These are phyloP conservation scores for Fusarium musae DNA, from an alignment of 2,329 filamentous ascomycete species.

Conservation along the genomic window DNA sequence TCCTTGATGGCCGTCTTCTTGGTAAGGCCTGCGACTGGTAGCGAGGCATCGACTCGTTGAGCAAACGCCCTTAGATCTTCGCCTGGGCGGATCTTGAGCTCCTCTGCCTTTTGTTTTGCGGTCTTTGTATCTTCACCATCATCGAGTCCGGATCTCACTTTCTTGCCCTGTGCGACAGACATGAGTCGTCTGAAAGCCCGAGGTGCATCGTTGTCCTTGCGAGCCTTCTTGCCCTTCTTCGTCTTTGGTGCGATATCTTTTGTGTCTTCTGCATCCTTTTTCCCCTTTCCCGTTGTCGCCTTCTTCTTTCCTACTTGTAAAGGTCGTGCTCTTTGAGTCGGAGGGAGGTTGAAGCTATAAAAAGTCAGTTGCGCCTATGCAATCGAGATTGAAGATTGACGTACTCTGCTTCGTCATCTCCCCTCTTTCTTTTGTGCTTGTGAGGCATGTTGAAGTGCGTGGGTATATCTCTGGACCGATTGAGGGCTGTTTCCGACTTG, in stretches of 20 bases:
- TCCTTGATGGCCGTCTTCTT: constrained; percentile 67
- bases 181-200: constrained; percentile 89
- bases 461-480: fast-evolving
- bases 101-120: constrained; percentile 36
- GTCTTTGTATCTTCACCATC: constrained; percentile 64
- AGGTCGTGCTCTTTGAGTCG: constrained; percentile 60
- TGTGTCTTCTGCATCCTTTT: constrained; percentile 1
- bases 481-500: fast-evolving
- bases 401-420: constrained; percentile 55
- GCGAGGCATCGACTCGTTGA: constrained; percentile 82
- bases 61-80: constrained; percentile 86
- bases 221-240: constrained; percentile 58
- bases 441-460: constrained; percentile 73
- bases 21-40: constrained; percentile 79
- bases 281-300: constrained; percentile 41
- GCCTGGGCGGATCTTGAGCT: constrained; percentile 81
- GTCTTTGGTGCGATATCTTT: constrained; percentile 45
- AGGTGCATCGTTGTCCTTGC: constrained; percentile 79
- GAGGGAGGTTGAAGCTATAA: constrained; percentile 61
- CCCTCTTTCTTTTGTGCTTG: constrained; percentile 79
- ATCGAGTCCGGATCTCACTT: constrained; percentile 73
- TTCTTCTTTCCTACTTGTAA: constrained; percentile 58
- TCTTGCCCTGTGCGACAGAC: constrained; percentile 74
- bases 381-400: neutral
- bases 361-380: constrained; percentile 25